A percentile compares a stretch with the other conserved stretches of the same genome.
Evolutionary conservation across 2,329 filamentous ascomycete genomes (phyloP).

Genomic region (Hymenoscyphus linearis): DNA sequence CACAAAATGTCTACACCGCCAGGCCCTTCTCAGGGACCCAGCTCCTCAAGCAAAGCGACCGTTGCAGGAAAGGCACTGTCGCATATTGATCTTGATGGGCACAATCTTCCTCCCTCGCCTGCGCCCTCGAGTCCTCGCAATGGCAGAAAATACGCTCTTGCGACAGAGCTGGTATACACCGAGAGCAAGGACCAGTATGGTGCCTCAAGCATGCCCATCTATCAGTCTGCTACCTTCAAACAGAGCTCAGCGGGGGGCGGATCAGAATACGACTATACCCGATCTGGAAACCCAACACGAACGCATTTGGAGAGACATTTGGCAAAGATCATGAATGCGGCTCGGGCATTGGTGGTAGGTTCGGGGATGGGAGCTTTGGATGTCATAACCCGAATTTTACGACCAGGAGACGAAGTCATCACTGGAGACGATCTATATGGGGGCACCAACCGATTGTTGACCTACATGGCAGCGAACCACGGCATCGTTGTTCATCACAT

Average conservation of each 20-base stretch:
- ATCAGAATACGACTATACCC: constrained; percentile 94
- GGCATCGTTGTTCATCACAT: constrained; percentile 95
- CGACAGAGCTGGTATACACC: constrained; percentile 94
- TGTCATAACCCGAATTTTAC: constrained; percentile 85
- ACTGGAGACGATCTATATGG: constrained; percentile 97
- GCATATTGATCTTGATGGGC: constrained; percentile 73
- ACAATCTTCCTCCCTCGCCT: constrained; percentile 83
- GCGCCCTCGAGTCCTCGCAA: constrained; percentile 85
- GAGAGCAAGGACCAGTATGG: constrained; percentile 97
- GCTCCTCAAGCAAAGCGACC: constrained; percentile 20
- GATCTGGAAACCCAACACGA: constrained; percentile 92
- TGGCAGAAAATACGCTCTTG: constrained; percentile 84
- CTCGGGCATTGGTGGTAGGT: constrained; percentile 83
- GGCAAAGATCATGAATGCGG: constrained; percentile 98
- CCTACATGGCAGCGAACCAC: constrained; percentile 82
- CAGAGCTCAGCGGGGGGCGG: constrained; percentile 75
- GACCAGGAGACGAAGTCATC: constrained; percentile 92
- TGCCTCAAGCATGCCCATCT: constrained; percentile 92
- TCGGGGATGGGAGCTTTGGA: constrained; percentile 97
- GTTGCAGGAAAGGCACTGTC: constrained; percentile 26
- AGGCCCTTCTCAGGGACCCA: constrained; percentile 20
- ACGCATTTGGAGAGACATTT: constrained; percentile 94
- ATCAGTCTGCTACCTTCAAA: constrained; percentile 98
- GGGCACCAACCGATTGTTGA: constrained; percentile 87
- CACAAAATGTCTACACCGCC: constrained; percentile 32